Conservation (phyloP, 495 filamentous ascomycete species). For the Cetradonia linearis region DNA sequence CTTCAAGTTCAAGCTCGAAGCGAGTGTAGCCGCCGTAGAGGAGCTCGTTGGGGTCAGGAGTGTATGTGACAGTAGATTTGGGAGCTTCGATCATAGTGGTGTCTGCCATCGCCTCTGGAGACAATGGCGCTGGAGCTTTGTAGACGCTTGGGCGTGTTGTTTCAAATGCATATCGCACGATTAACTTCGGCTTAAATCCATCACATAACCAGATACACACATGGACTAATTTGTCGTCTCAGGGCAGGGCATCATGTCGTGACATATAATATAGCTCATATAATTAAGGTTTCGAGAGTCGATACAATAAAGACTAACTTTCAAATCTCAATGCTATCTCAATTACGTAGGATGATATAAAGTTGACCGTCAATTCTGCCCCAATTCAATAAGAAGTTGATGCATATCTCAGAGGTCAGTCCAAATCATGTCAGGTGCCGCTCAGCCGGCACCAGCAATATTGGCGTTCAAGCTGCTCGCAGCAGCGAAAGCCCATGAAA, state of each 20-base stretch:
- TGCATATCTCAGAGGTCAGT: background rate
- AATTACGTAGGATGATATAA: background rate
- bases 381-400: background rate
- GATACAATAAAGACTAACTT: background rate
- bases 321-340: background rate
- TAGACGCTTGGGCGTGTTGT: background rate
- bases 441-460: conserved; percentile 12
- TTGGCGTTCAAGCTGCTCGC: conserved; percentile 15
- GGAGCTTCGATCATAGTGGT: conserved; percentile 7
- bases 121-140: background rate
- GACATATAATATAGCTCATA: background rate
- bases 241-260: background rate
- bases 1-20: conserved; percentile 71
- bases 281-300: background rate
- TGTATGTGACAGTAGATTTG: conserved; percentile 14
- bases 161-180: background rate
- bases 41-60: conserved; percentile 20
- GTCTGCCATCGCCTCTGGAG: background rate
- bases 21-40: conserved; percentile 54
- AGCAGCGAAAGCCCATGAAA: conserved; percentile 10
- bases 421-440: conserved; percentile 2
- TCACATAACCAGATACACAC: background rate
- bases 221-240: no score
- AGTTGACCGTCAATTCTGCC: background rate
- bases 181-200: background rate